A percentile compares a stretch with the other conserved stretches of the same genome.
Evolutionary conservation across 2,329 filamentous ascomycete species (phyloP).

Genomic region (Aureobasidium lini): DNA sequence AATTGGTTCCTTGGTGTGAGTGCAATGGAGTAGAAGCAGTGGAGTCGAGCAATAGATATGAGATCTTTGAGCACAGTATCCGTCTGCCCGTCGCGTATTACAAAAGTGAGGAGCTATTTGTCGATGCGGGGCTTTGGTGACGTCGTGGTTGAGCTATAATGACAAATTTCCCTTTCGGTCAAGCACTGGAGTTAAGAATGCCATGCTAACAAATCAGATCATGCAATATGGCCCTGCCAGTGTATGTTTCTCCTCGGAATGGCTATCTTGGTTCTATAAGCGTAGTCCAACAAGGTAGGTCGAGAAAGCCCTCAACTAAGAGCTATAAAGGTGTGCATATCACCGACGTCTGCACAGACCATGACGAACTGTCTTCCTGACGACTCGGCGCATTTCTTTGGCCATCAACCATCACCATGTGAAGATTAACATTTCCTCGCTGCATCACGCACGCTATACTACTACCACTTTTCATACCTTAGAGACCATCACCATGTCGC

Average conservation of each 20-base stretch:
- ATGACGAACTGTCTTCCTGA: neutral
- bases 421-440: neutral
- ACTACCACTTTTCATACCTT: no score
- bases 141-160: neutral
- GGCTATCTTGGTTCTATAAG: neutral
- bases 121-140: constrained; percentile 6
- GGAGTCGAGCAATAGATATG: neutral
- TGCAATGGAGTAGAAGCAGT: neutral
- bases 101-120: neutral
- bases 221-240: neutral
- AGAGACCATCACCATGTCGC: constrained; percentile 22
- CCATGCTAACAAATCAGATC: neutral
- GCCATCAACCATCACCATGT: neutral
- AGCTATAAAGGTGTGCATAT: neutral
- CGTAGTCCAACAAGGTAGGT: neutral
- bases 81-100: neutral
- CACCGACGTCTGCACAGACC: neutral
- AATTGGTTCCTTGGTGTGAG: neutral
- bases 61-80: neutral
- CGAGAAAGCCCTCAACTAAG: neutral
- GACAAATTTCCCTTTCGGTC: neutral
- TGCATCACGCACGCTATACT: constrained; percentile 1
- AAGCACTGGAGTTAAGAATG: neutral
- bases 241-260: neutral
- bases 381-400: neutral